Conservation (phyloP, 345 rosid genomes). For the Gossypium australe region DNA sequence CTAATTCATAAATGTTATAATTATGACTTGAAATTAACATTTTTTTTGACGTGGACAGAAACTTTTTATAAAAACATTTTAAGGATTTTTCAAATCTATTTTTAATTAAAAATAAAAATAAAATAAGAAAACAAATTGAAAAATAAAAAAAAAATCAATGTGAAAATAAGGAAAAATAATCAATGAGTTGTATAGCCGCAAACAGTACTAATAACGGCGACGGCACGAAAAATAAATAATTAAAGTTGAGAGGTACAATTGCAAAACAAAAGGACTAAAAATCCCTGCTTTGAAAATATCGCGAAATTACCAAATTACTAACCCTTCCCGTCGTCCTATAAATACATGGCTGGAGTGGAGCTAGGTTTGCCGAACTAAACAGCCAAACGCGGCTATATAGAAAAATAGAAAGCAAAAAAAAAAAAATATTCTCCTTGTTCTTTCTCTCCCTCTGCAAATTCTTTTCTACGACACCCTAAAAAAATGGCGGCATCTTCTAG, state of each 20-base stretch:
- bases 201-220: not conserved
- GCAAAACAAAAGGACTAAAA: not conserved
- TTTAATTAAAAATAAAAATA: not conserved
- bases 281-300: constrained; percentile 9
- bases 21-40: not conserved
- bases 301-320: not conserved
- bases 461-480: not conserved
- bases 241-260: not conserved
- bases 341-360: constrained; percentile 36
- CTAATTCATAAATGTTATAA: not conserved
- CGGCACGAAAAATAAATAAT: not conserved
- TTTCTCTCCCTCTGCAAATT: not conserved
- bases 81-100: no score
- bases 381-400: constrained; percentile 23
- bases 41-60: no score
- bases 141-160: not conserved
- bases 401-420: not conserved
- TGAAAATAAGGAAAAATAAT: not conserved
- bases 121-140: no score
- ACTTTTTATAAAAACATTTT: no score
- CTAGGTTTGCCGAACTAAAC: constrained; percentile 46
- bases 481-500: constrained; percentile 51
- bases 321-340: constrained; percentile 25
- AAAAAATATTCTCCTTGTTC: not conserved
- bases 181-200: not conserved